Evolutionary conservation across 2,329 filamentous ascomycete species (phyloP).

Genomic region (Beauveria rudraprayagi): DNA sequence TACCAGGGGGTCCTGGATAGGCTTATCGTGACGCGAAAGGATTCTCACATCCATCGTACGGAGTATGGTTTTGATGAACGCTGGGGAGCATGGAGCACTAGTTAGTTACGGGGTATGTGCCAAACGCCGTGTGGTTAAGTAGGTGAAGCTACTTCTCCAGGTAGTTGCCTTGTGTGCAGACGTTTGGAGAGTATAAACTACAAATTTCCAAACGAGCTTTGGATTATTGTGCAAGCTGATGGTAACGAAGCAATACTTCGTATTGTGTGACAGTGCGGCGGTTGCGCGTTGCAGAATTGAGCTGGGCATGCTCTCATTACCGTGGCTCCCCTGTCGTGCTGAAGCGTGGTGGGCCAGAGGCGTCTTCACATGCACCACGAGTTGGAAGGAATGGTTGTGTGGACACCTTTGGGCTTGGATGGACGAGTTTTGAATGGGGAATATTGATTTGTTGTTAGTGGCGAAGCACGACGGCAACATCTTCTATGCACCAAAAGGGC

Average conservation of each 20-base stretch:
- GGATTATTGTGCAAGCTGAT: not conserved
- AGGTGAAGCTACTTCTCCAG: not conserved
- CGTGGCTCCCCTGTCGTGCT: constrained; percentile 3
- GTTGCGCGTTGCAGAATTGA: not conserved
- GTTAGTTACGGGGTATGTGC: too few species aligned
- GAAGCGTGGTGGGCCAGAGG: constrained; percentile 5
- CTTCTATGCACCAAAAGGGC: not conserved
- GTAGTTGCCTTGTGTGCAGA: not conserved
- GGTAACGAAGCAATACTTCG: not conserved
- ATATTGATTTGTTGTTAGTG: not conserved
- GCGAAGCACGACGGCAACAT: not conserved
- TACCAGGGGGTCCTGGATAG: not conserved
- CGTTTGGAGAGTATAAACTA: not conserved
- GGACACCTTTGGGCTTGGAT: not conserved
- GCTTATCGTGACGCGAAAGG: not conserved
- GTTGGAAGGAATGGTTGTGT: not conserved
- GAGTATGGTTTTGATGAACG: not conserved
- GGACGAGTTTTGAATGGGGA: not conserved
- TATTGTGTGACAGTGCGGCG: not conserved
- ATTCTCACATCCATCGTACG: not conserved
- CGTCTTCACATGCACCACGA: not conserved
- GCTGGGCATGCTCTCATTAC: not conserved
- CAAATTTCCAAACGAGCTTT: too few species aligned
- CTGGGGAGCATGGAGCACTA: not conserved
- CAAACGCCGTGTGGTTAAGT: not conserved